These are phyloP conservation scores for Scytalidium lignicola DNA, from an alignment of 2,329 filamentous ascomycete genomes.

Conservation along the genomic window DNA sequence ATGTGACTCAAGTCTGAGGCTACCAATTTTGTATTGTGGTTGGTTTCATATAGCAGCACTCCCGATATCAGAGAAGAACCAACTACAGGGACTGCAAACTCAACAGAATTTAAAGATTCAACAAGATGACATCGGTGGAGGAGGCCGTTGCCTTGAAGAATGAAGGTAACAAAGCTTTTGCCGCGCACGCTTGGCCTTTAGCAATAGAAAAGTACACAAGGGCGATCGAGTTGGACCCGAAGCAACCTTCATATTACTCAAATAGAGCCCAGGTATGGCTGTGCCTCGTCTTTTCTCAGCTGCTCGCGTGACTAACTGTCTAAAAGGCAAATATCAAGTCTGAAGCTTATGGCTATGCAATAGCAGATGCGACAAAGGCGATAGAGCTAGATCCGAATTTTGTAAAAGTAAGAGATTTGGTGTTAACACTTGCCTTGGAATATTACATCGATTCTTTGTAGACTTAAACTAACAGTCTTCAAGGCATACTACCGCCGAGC, in stretches of 20 bases:
- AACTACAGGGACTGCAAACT: not conserved
- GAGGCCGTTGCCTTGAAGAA: conserved; percentile 83
- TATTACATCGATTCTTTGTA: not conserved
- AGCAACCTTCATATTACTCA: conserved; percentile 85
- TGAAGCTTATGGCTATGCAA: conserved; percentile 89
- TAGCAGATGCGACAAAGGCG: conserved; percentile 84
- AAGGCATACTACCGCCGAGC: conserved; percentile 94
- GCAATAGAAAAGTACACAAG: conserved; percentile 82
- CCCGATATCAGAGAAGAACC: not conserved
- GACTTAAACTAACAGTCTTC: conserved; percentile 11
- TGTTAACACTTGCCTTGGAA: not conserved
- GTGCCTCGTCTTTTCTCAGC: conserved; percentile 16
- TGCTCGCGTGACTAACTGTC: conserved; percentile 43
- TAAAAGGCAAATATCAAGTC: conserved; percentile 88
- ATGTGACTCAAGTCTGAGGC: too few species aligned
- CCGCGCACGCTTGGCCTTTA: conserved; percentile 75
- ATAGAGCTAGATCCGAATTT: conserved; percentile 84
- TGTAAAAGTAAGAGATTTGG: conserved; percentile 63
- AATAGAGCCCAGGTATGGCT: conserved; percentile 84
- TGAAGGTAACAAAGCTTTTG: conserved; percentile 91
- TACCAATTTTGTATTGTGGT: not conserved
- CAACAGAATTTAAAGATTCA: not conserved
- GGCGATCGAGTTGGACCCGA: conserved; percentile 78
- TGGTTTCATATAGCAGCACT: not conserved
- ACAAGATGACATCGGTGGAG: conserved; percentile 36